Conservation (phyloP, 352 stramenopile species). For the Ophiocytium majus region DNA sequence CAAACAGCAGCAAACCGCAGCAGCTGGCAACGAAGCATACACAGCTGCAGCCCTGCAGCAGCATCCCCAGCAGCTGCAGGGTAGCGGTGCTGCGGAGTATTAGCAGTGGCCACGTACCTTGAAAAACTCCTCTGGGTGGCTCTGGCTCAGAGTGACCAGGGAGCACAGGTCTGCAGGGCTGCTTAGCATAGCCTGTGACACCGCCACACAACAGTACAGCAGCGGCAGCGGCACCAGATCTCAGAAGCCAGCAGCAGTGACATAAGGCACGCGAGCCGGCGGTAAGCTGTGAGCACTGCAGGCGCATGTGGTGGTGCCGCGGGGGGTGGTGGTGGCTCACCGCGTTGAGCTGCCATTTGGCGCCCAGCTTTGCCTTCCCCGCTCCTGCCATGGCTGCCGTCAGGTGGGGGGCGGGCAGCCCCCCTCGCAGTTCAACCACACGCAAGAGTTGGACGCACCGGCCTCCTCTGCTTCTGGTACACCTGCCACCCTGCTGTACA, state of each 20-base stretch:
- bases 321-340: neutral
- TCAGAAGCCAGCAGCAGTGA: too few species aligned
- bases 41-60: too few species aligned
- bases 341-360: constrained; percentile 62
- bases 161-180: constrained; percentile 60
- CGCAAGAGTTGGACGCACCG: too few species aligned
- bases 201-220: neutral
- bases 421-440: too few species aligned
- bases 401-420: too few species aligned
- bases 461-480: too few species aligned
- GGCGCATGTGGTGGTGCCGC: neutral
- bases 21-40: too few species aligned
- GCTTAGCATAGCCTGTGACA: constrained; percentile 54
- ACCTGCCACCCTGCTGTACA: too few species aligned
- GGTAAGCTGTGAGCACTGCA: neutral
- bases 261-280: too few species aligned
- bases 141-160: constrained; percentile 61
- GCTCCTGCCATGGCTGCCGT: neutral
- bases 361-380: neutral
- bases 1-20: too few species aligned
- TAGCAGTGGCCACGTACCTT: neutral
- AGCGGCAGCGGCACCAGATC: neutral
- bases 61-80: too few species aligned
- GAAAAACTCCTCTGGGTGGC: constrained; percentile 59
- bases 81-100: too few species aligned